phyloP scores from a whole-genome alignment of 2,329 filamentous ascomycete species.

The Nectriaceae sp. region DNA sequence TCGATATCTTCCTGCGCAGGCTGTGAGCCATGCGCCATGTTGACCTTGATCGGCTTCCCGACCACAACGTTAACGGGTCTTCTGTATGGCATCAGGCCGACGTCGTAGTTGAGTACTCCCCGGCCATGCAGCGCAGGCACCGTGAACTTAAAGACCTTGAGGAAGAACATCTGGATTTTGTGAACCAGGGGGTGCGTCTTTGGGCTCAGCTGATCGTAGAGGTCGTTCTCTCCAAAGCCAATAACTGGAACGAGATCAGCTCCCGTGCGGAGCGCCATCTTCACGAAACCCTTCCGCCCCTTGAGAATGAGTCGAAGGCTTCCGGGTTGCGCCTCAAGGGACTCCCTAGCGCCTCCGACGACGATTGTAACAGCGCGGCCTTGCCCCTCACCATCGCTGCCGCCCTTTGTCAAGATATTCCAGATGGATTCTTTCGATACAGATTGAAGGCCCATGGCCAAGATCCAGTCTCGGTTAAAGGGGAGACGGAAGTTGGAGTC shows the following conservation, averaged over 20 bases:
- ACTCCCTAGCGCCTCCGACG: slow-evolving; percentile 88
- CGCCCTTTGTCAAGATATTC: slow-evolving; percentile 81
- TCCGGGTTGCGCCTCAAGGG: slow-evolving; percentile 82
- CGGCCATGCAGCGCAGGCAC: slow-evolving; percentile 87
- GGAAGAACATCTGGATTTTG: slow-evolving; percentile 78
- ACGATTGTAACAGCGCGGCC: slow-evolving; percentile 97
- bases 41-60: slow-evolving; percentile 75
- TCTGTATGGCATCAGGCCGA: slow-evolving; percentile 93
- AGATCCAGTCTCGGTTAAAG: slow-evolving; percentile 91
- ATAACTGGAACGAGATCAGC: slow-evolving; percentile 92
- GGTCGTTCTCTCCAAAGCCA: slow-evolving; percentile 91
- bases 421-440: slow-evolving; percentile 92
- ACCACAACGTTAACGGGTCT: slow-evolving; percentile 87
- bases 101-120: slow-evolving; percentile 96
- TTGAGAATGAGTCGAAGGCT: slow-evolving; percentile 77
- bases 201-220: slow-evolving; percentile 87
- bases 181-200: slow-evolving; percentile 78
- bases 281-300: slow-evolving; percentile 88
- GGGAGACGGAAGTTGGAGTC: slow-evolving; percentile 95
- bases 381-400: slow-evolving; percentile 77
- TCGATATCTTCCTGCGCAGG: slow-evolving; percentile 78
- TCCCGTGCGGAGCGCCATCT: slow-evolving; percentile 88
- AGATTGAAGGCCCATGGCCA: slow-evolving; percentile 82
- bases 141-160: slow-evolving; percentile 88
- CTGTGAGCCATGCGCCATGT: slow-evolving; percentile 54